These are phyloP conservation scores for Aphanocladium album DNA, from an alignment of 2,329 filamentous ascomycete genomes.

Conservation along the genomic window DNA sequence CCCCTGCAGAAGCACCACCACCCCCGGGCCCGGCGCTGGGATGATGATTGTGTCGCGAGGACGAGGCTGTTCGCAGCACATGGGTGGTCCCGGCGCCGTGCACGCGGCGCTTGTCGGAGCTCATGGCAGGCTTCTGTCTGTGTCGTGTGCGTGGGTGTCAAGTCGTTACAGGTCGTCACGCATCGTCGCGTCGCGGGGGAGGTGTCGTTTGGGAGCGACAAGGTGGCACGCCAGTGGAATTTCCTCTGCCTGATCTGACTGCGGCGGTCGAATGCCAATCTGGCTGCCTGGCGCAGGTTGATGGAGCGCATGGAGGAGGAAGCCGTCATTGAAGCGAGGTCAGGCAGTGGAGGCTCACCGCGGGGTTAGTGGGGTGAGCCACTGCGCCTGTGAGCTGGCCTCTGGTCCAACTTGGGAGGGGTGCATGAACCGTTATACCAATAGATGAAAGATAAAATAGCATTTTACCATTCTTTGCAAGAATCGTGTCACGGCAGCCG, in stretches of 20 bases:
- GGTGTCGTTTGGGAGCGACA: neutral
- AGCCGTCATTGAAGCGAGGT: neutral
- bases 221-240: no score
- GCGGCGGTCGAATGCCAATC: neutral
- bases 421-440: no score
- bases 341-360: neutral
- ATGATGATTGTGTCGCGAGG: neutral
- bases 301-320: no score
- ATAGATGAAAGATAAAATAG: no score
- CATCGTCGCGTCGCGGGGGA: neutral
- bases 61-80: slow-evolving; percentile 19
- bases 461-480: no score
- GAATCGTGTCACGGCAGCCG: no score
- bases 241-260: neutral
- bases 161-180: neutral
- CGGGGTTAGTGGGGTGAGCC: neutral
- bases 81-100: slow-evolving; percentile 21
- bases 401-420: no score
- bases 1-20: slow-evolving; percentile 13
- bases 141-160: neutral
- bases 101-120: slow-evolving; percentile 42
- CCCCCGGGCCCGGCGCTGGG: slow-evolving; percentile 10
- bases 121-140: slow-evolving; percentile 26
- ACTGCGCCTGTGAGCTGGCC: no score
- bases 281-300: neutral